phyloP scores from a whole-genome alignment of 129 eudicot species.

The Chrysanthemum lavandulifolium region DNA sequence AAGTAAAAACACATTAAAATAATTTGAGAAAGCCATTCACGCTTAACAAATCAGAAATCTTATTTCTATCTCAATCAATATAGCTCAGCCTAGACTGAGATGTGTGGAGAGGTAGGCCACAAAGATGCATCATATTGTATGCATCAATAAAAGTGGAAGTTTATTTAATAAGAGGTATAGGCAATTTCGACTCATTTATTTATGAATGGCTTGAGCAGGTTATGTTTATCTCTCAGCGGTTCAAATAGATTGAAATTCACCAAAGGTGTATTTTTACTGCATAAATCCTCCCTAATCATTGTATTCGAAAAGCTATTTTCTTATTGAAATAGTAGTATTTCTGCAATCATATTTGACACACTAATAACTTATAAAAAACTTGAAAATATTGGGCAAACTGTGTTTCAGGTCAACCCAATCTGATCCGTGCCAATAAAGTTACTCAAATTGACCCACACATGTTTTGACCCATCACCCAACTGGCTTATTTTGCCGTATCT shows the following conservation, averaged over 20 bases:
- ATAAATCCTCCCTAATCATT: not conserved
- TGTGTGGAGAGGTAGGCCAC: too few relatives aligned
- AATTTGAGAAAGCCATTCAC: too few relatives aligned
- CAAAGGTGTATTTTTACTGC: constrained; percentile 1
- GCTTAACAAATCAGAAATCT: too few relatives aligned
- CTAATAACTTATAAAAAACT: not conserved
- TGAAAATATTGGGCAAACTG: not conserved
- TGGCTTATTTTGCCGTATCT: too few relatives aligned
- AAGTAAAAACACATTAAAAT: too few relatives aligned
- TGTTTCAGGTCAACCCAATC: not conserved
- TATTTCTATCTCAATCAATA: not conserved
- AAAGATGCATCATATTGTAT: too few relatives aligned
- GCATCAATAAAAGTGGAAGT: too few relatives aligned
- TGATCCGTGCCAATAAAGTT: not conserved
- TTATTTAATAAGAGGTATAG: too few relatives aligned
- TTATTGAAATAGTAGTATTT: not conserved
- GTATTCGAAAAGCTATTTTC: not conserved
- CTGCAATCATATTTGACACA: not conserved
- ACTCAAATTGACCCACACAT: not conserved
- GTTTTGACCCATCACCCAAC: not conserved
- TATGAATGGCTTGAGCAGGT: too few relatives aligned
- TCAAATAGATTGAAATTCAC: not conserved
- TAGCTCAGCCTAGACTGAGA: not conserved
- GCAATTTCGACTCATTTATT: too few relatives aligned
- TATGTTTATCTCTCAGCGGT: not conserved